Evolutionary conservation across 768 basidiomycete species (phyloP).

Genomic region (Suillus spraguei): DNA sequence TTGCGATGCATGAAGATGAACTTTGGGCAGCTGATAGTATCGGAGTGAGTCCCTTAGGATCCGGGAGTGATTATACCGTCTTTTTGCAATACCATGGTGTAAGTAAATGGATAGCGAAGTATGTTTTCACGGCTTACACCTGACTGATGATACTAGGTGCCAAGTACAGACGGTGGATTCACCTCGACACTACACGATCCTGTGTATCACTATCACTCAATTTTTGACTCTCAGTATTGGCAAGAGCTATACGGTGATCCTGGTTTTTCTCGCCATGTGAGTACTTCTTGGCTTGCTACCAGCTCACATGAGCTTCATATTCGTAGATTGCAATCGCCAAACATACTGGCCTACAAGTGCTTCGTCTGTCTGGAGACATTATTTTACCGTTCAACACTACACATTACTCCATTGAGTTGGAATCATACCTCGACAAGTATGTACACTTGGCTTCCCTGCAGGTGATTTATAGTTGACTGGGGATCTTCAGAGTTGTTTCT

Average conservation of each 20-base stretch:
- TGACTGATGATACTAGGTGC: constrained; percentile 13
- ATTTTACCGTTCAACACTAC: constrained; percentile 71
- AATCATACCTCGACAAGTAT: constrained; percentile 53
- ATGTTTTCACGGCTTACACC: neutral
- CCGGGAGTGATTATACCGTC: constrained; percentile 62
- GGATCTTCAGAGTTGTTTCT: constrained; percentile 30
- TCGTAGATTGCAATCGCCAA: constrained; percentile 59
- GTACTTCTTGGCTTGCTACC: constrained; percentile 17
- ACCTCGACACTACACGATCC: constrained; percentile 41
- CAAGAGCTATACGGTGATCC: constrained; percentile 67
- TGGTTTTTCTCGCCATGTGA: constrained; percentile 58
- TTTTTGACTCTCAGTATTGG: constrained; percentile 62
- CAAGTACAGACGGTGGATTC: constrained; percentile 41
- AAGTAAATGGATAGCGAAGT: neutral
- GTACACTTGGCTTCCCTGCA: constrained; percentile 15
- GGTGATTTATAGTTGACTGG: neutral
- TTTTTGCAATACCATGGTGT: constrained; percentile 64
- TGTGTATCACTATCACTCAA: constrained; percentile 63
- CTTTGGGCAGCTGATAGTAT: constrained; percentile 11
- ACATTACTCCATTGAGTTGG: constrained; percentile 60
- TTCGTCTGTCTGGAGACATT: constrained; percentile 56
- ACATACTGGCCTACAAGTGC: constrained; percentile 53
- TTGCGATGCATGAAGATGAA: constrained; percentile 28
- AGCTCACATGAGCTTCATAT: neutral
- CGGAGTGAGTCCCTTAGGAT: constrained; percentile 47